Conservation (phyloP, 495 filamentous ascomycete species). For the Xanthoparmelia taractica region DNA sequence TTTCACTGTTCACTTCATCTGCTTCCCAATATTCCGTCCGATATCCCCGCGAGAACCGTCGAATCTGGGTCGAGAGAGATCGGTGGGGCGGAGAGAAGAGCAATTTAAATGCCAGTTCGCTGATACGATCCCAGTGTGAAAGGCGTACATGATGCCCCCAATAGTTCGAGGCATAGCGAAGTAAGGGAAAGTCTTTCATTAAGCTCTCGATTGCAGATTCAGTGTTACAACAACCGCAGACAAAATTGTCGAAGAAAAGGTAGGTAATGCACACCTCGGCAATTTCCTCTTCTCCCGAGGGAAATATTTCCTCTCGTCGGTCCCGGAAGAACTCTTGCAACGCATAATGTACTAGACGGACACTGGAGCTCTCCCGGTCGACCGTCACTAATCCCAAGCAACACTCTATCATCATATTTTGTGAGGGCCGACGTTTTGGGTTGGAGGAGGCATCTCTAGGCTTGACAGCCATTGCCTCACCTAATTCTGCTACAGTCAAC, state of each 20-base stretch:
- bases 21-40: conserved; percentile 13
- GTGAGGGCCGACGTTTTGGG: not conserved
- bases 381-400: conserved; percentile 10
- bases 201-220: not conserved
- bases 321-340: conserved; percentile 13
- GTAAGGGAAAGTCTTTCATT: conserved; percentile 7
- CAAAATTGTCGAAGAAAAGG: conserved; percentile 11
- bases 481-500: conserved; percentile 11
- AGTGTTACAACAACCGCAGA: not conserved
- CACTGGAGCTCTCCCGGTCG: conserved; percentile 4
- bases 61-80: conserved; percentile 8
- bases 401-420: conserved; percentile 8
- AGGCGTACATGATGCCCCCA: conserved; percentile 16
- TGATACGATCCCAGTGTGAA: conserved; percentile 2
- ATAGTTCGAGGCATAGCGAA: conserved; percentile 14
- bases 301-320: conserved; percentile 8
- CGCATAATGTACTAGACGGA: conserved; percentile 11
- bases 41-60: conserved; percentile 5
- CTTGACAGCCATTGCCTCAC: conserved; percentile 14
- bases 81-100: conserved; percentile 6
- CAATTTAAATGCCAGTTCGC: conserved; percentile 4
- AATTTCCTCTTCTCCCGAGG: conserved; percentile 12
- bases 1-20: conserved; percentile 5
- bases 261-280: conserved; percentile 14
- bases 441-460: conserved; percentile 3